Evolutionary conservation across 2,329 filamentous ascomycete genomes (phyloP), one percentile per base, ranked within the genome.

Genomic region (Lomentospora prolificans): DNA sequence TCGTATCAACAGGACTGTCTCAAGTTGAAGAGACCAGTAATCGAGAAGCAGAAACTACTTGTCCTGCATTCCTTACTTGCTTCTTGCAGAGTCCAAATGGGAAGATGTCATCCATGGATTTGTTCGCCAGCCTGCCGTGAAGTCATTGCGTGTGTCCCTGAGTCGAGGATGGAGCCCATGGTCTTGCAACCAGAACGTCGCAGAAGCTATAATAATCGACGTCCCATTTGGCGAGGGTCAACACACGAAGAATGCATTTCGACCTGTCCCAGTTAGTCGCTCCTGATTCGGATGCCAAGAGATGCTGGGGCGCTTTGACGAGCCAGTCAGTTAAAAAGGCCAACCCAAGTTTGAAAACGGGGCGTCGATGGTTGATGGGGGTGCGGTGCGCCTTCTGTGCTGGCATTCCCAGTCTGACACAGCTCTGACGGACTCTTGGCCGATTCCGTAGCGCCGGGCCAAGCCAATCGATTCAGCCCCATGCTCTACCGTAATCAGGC

Each of bases 401-500:
- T n/a, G n/a, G n/a, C n/a, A n/a, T n/a, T n/a, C n/a, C n/a, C n/a
- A n/a, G n/a, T n/a, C n/a, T 12, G 12, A 33, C 7, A 33, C 30
- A 7, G 12, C 44, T 25, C 17, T 48, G 22, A 48, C 44, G 44
- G 44, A 48, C 44, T 17, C 44, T 22, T 48, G 44, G 24, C 24
- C 22, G 17, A 48, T 48, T 25, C 44, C 44, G 44, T 25, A 48
- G 44, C 44, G 44, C 22, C 44, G 22, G 22, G 17, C 7, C 44
- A 48, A 25, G 44, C 44, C 44, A 48, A 48, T 48, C 44, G 44
- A 48, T 48, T 25, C 44, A 48, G 44, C 44, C 44, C 44, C 44
- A 48, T 22, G 22, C 10, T 19, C 44, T 48, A 48, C 44, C 44
- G 44, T 48, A 48, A 48, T 25, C 22, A 17, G 3, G 12, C 4